Evolutionary conservation across 2,329 filamentous ascomycete species (phyloP).

Genomic region (Xylaria arbuscula): DNA sequence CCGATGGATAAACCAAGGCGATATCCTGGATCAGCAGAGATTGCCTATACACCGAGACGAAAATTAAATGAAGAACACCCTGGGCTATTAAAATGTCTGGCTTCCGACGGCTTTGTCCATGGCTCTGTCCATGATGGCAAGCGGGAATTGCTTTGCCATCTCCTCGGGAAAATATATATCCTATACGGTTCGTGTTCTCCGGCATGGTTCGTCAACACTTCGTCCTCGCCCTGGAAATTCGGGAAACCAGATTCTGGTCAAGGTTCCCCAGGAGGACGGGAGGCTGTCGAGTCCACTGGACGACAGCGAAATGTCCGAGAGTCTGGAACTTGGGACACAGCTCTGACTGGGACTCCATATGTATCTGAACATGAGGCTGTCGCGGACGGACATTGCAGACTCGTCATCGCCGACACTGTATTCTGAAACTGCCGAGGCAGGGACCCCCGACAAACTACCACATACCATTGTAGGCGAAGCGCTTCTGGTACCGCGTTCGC

Average conservation of each 20-base stretch:
- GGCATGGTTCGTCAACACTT: constrained; percentile 20
- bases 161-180: background rate
- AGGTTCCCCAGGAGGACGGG: constrained; percentile 42
- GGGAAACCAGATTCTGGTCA: constrained; percentile 34
- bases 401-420: constrained; percentile 14
- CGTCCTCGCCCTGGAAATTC: constrained; percentile 20
- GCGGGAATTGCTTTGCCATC: constrained; percentile 12
- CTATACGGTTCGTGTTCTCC: constrained; percentile 26
- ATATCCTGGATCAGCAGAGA: background rate
- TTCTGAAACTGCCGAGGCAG: constrained; percentile 10
- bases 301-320: constrained; percentile 44
- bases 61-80: constrained; percentile 4
- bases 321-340: constrained; percentile 37
- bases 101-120: background rate
- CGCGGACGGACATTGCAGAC: constrained; percentile 7
- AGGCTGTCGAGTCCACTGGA: constrained; percentile 35
- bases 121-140: constrained; percentile 15
- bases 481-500: background rate
- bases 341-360: constrained; percentile 29
- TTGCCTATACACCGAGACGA: background rate
- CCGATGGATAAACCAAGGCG: background rate
- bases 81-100: background rate
- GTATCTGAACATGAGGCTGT: constrained; percentile 24
- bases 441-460: constrained; percentile 10
- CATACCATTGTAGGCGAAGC: background rate